Percentiles rank a stretch among this genome's conserved stretches.
Evolutionary conservation across 805 yeast genomes (phyloP).

Genomic region (Lipomyces sp.): DNA sequence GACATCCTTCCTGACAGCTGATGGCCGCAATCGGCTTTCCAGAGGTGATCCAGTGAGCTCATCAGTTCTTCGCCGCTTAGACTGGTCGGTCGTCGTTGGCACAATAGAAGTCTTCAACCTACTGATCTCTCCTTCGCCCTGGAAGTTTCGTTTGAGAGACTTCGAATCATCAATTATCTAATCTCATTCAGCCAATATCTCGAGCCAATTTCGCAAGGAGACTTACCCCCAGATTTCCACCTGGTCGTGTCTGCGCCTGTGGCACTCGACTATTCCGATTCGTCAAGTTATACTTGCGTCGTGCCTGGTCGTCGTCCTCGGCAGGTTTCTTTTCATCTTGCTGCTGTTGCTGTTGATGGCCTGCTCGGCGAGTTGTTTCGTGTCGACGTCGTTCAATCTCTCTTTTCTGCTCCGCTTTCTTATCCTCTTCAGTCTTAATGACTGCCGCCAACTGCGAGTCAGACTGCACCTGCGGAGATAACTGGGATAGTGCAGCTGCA

Average conservation of each 20-base stretch:
- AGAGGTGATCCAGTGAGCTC: slow-evolving; percentile 26
- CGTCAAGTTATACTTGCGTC: slow-evolving; percentile 20
- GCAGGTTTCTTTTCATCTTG: slow-evolving; percentile 20
- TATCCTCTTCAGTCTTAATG: slow-evolving; percentile 20
- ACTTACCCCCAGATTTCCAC: slow-evolving; percentile 18
- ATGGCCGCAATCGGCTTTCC: slow-evolving; percentile 18
- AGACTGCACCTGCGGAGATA: slow-evolving; percentile 1
- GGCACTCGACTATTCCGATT: slow-evolving; percentile 25
- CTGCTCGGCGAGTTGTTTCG: slow-evolving; percentile 32
- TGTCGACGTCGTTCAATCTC: slow-evolving; percentile 35
- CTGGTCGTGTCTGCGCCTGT: slow-evolving; percentile 26
- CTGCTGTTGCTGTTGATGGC: slow-evolving; percentile 20
- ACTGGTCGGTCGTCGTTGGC: slow-evolving; percentile 18
- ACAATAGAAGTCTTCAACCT: slow-evolving; percentile 10
- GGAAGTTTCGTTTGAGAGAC: slow-evolving; percentile 25
- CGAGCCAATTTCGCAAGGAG: not conserved
- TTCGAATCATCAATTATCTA: slow-evolving; percentile 9
- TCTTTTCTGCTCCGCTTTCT: slow-evolving; percentile 27
- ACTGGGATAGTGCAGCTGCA: slow-evolving; percentile 14
- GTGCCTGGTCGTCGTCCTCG: slow-evolving; percentile 24
- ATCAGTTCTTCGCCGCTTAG: slow-evolving; percentile 35
- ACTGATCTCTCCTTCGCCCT: slow-evolving; percentile 18
- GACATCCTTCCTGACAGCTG: slow-evolving; percentile 21
- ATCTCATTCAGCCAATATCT: not conserved
- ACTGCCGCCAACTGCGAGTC: not conserved